A percentile compares a stretch with the other conserved stretches of the same genome.
Evolutionary conservation across 139 green algal genomes (phyloP).

Genomic region (Chlorella vulgaris): DNA sequence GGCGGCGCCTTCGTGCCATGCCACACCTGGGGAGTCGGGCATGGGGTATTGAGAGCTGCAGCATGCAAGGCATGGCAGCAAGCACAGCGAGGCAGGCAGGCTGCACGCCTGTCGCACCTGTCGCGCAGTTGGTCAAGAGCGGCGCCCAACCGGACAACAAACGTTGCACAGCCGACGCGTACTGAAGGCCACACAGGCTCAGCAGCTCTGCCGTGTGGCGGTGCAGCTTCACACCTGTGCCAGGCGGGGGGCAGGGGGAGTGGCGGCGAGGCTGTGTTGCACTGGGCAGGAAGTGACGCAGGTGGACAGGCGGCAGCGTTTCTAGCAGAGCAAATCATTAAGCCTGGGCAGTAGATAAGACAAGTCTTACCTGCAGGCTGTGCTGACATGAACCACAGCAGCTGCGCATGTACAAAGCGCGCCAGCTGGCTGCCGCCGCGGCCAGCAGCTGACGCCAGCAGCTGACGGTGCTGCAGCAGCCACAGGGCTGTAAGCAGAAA

Average conservation of each 20-base stretch:
- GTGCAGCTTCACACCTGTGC: slow-evolving; percentile 41
- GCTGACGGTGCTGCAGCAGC: no score
- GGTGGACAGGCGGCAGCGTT: no score
- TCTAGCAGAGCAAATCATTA: no score
- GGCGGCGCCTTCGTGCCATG: no score
- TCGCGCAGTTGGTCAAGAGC: background rate
- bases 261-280: background rate
- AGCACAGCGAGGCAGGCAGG: no score
- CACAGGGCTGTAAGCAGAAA: no score
- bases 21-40: no score
- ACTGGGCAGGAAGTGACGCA: background rate
- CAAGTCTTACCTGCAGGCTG: slow-evolving; percentile 7
- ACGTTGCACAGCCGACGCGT: background rate
- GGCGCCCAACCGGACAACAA: background rate
- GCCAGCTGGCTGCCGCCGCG: background rate
- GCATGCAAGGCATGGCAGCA: no score
- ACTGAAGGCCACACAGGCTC: background rate
- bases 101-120: no score
- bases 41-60: no score
- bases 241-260: background rate
- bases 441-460: background rate
- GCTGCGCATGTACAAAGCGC: background rate
- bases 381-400: slow-evolving; percentile 7
- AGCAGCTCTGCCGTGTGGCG: slow-evolving; percentile 21
- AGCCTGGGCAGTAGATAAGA: background rate